Evolutionary conservation across 1,284 basidiomycete genomes (phyloP), one percentile per base, ranked within the genome.

Genomic region (Baeospora myosura): DNA sequence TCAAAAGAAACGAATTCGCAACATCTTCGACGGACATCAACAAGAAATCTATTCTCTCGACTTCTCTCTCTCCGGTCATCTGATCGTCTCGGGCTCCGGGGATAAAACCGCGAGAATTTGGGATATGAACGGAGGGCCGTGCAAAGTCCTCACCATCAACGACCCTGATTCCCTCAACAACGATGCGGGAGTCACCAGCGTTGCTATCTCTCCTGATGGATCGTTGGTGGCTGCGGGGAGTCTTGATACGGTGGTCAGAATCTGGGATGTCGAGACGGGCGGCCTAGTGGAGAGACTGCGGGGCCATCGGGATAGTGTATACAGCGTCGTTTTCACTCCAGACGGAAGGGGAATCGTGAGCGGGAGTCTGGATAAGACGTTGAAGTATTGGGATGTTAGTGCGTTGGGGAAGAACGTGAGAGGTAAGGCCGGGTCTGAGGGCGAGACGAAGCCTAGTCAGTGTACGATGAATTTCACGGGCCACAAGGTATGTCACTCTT

Each of bases 11-110:
- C 69, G 71, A 20, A 83, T 89, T 54, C 68, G 75, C 42, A 77
- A 76, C 51, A 65, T 83, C 8, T 86, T 91, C 55, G 76, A 81
- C 47, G 89, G 88, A 1, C 88, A 92, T 61, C 78, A 80, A 58
- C 85, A 88, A 58, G 88, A 92, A 61, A 90, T 93, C 54, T 93
- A 93, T 63, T 88, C 88, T 4, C 77, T 95, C 45, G 89, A 91
- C 57, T 93, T 91, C 59, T 86, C 85, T 5, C 65, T 73, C 17
- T 87, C 94, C 55, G 89, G 90, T 5, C 70, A 78, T 10, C 76
- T 85, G 51, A 80, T 95, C 48, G 84, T 91, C n/a, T 89, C 86
- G 7, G 91, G 90, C 12, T 90, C 87, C 0, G 88, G 88, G 4
- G 92, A 95, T 65, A 86, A 85, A 62, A 91, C 88, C 8, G 85